These are phyloP conservation scores for Kodamaea sagamina DNA, from an alignment of 805 yeast species.

Conservation along the genomic window DNA sequence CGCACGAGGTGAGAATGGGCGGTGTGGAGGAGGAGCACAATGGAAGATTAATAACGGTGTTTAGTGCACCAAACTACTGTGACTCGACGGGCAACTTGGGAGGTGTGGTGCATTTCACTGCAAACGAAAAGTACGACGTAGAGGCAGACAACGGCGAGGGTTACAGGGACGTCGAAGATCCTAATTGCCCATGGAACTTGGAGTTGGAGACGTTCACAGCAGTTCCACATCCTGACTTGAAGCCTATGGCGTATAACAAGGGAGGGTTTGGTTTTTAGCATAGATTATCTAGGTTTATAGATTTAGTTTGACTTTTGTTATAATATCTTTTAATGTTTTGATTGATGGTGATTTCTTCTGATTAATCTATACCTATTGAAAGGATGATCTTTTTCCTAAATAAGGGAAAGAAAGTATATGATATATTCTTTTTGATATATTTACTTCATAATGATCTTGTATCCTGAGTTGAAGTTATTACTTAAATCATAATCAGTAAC, in stretches of 20 bases:
- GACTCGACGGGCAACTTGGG: constrained; percentile 90
- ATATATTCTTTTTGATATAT: too few relatives aligned
- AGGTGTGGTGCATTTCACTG: constrained; percentile 76
- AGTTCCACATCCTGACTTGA: constrained; percentile 85
- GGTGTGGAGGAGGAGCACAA: constrained; percentile 90
- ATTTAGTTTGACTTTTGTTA: constrained; percentile 3
- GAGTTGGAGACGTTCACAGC: constrained; percentile 68
- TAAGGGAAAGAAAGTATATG: too few relatives aligned
- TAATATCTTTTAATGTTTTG: too few relatives aligned
- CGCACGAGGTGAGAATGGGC: constrained; percentile 92
- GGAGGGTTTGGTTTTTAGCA: constrained; percentile 43
- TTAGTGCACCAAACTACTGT: constrained; percentile 97
- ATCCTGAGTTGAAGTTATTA: too few relatives aligned
- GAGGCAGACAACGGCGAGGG: constrained; percentile 48
- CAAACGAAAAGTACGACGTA: constrained; percentile 46
- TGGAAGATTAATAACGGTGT: constrained; percentile 87
- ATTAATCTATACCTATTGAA: too few relatives aligned
- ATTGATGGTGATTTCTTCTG: too few relatives aligned
- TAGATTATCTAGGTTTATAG: background rate
- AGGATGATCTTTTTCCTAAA: too few relatives aligned
- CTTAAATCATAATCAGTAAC: too few relatives aligned
- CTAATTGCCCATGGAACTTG: constrained; percentile 48
- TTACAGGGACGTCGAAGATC: constrained; percentile 35
- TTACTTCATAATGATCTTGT: too few relatives aligned
- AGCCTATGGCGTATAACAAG: constrained; percentile 87